phyloP scores from a whole-genome alignment of 495 filamentous ascomycete species.

The Penicillium turbatum region DNA sequence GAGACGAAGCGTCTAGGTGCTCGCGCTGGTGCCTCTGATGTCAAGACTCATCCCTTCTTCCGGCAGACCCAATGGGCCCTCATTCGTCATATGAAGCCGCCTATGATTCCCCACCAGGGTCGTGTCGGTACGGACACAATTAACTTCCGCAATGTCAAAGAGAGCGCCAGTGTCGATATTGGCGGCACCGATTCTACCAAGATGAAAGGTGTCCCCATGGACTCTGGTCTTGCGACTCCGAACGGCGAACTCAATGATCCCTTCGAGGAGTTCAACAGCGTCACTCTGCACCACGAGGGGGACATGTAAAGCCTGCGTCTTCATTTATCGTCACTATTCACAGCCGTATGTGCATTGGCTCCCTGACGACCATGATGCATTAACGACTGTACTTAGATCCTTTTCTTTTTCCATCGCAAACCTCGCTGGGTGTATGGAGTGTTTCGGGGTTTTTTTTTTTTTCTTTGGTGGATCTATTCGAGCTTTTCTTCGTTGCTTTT shows the following conservation, averaged over 20 bases:
- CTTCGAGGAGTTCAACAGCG: constrained; percentile 98
- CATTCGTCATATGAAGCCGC: constrained; percentile 96
- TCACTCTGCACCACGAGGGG: constrained; percentile 95
- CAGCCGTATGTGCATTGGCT: constrained; percentile 29
- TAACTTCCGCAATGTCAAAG: constrained; percentile 97
- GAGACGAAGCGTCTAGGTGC: constrained; percentile 93
- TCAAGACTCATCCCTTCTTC: constrained; percentile 97
- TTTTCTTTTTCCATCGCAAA: constrained; percentile 18
- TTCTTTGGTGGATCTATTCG: constrained; percentile 20
- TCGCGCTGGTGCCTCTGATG: constrained; percentile 91
- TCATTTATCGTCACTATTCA: constrained; percentile 12
- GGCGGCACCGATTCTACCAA: constrained; percentile 54
- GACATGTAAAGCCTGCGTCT: constrained; percentile 44
- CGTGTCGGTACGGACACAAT: constrained; percentile 80
- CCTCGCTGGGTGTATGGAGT: constrained; percentile 28
- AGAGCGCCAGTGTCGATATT: constrained; percentile 93
- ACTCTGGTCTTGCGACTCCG: constrained; percentile 80
- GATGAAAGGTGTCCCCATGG: constrained; percentile 75
- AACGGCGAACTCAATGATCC: constrained; percentile 84
- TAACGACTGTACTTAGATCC: constrained; percentile 33
- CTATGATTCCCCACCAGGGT: constrained; percentile 91
- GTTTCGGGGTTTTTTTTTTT: constrained; percentile 16
- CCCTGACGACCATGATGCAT: constrained; percentile 40
- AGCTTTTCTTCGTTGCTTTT: constrained; percentile 10
- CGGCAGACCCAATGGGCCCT: constrained; percentile 92